These are phyloP conservation scores for Obelidium mucronatum DNA, from an alignment of 192 early-diverging fungal species.

Conservation along the genomic window DNA sequence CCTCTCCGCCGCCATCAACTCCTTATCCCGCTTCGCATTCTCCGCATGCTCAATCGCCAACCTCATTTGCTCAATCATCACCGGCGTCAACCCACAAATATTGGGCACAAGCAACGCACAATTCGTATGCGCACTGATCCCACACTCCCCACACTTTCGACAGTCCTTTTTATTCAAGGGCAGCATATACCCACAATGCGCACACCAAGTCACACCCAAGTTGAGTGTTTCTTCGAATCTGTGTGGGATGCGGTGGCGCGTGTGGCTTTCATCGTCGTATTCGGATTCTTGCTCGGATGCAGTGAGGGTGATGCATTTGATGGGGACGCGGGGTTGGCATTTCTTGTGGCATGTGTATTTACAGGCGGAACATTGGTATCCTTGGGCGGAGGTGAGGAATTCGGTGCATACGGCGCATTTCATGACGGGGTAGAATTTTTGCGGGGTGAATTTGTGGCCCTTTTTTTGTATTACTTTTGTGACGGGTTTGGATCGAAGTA, in stretches of 20 bases:
- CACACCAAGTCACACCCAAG: constrained; percentile 92
- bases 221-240: constrained; percentile 82
- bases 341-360: constrained; percentile 93
- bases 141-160: constrained; percentile 75
- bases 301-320: constrained; percentile 84
- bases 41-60: constrained; percentile 75
- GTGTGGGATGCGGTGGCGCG: constrained; percentile 93
- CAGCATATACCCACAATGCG: constrained; percentile 97
- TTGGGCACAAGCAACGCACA: constrained; percentile 90
- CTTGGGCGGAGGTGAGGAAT: constrained; percentile 86
- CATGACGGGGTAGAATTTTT: constrained; percentile 96
- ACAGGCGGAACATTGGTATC: constrained; percentile 96
- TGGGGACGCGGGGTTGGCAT: constrained; percentile 83
- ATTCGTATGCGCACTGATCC: constrained; percentile 78
- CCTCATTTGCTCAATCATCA: constrained; percentile 84
- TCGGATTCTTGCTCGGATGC: constrained; percentile 56
- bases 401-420: constrained; percentile 96
- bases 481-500: constrained; percentile 67
- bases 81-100: constrained; percentile 89
- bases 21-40: constrained; percentile 53
- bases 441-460: constrained; percentile 92
- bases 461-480: constrained; percentile 88
- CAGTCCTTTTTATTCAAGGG: constrained; percentile 79
- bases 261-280: not conserved
- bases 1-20: constrained; percentile 56